Evolutionary conservation across 495 filamentous ascomycete genomes (phyloP).

Genomic region (Penicillium canescens): DNA sequence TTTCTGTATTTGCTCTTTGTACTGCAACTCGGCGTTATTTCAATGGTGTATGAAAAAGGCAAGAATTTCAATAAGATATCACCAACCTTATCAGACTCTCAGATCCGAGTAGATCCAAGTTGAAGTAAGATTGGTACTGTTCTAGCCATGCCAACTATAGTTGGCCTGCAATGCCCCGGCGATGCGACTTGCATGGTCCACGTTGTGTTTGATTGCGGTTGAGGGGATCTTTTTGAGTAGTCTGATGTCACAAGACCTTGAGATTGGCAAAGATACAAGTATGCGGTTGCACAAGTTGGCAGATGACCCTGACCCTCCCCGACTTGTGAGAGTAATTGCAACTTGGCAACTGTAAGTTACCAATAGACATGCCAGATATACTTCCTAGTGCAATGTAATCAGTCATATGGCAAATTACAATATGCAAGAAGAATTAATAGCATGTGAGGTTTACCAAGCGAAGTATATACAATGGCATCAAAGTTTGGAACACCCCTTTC

Average conservation of each 20-base stretch:
- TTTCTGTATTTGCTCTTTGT: constrained; percentile 40
- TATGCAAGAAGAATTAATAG: too few species aligned
- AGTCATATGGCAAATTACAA: too few species aligned
- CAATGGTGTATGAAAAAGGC: constrained; percentile 49
- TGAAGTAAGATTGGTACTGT: background rate
- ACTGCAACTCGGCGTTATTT: constrained; percentile 45
- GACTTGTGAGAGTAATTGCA: too few species aligned
- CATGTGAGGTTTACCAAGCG: too few species aligned
- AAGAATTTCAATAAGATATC: constrained; percentile 38
- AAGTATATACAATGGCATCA: too few species aligned
- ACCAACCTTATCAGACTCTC: constrained; percentile 14
- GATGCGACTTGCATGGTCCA: constrained; percentile 4
- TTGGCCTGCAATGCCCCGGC: background rate
- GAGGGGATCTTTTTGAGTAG: background rate
- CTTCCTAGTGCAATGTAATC: too few species aligned
- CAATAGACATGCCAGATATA: too few species aligned
- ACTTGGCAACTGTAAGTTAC: too few species aligned
- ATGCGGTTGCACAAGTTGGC: too few species aligned
- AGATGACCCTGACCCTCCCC: too few species aligned
- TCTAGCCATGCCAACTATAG: background rate
- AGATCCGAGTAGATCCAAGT: background rate
- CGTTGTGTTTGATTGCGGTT: background rate
- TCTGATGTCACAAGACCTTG: background rate
- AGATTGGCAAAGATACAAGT: background rate
- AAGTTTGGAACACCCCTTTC: too few species aligned